Conservation (phyloP, 257 asterid genomes). For the Salvia hispanica region DNA sequence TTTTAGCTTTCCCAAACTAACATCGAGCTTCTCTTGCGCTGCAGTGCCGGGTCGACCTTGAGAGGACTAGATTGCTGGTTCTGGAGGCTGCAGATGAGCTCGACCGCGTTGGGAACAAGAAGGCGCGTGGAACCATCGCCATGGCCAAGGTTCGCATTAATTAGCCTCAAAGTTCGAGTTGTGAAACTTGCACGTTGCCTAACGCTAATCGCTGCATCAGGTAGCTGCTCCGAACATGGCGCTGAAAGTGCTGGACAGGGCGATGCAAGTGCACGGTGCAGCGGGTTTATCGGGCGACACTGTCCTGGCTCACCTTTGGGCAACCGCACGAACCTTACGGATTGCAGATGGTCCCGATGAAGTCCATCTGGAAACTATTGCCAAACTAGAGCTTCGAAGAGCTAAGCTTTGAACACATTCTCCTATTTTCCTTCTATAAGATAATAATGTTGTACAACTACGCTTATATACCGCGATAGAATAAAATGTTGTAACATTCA, state of each 20-base stretch:
- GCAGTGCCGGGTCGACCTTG: constrained; percentile 91
- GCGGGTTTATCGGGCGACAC: constrained; percentile 95
- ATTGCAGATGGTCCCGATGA: constrained; percentile 99
- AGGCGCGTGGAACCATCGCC: constrained; percentile 82
- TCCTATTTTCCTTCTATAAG: neutral
- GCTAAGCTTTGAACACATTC: constrained; percentile 59
- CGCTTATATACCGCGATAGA: neutral
- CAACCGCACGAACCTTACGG: constrained; percentile 78
- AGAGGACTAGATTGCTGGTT: constrained; percentile 77
- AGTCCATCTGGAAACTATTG: constrained; percentile 90
- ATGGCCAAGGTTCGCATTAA: constrained; percentile 79
- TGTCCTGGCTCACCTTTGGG: constrained; percentile 84
- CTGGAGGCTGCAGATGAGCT: constrained; percentile 97
- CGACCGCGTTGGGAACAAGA: constrained; percentile 76
- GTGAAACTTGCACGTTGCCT: neutral
- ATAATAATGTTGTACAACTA: neutral
- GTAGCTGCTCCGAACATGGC: constrained; percentile 97
- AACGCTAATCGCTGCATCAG: constrained; percentile 35
- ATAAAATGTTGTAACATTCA: neutral
- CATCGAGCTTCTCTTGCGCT: constrained; percentile 10
- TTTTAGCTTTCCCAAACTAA: too few species aligned
- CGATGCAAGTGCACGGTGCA: constrained; percentile 98
- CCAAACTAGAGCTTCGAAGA: constrained; percentile 73
- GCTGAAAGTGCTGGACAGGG: constrained; percentile 80
- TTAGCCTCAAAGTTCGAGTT: too few species aligned